Percentiles rank a stretch among this genome's conserved stretches.
These are phyloP conservation scores for Boletellus sp. DNA, from an alignment of 768 basidiomycete species.

Conservation along the genomic window DNA sequence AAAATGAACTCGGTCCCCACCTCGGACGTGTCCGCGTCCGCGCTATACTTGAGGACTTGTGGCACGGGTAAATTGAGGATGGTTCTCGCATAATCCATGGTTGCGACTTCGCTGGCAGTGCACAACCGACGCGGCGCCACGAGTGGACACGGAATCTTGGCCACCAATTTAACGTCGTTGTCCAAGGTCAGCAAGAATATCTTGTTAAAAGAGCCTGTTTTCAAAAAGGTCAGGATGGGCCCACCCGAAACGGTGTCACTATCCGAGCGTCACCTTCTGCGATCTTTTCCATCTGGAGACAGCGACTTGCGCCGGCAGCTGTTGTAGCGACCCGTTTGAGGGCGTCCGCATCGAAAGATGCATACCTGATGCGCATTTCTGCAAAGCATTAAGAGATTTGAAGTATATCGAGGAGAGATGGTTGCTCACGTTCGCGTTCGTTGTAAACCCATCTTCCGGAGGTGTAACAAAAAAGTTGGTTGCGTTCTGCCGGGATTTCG, in stretches of 20 bases:
- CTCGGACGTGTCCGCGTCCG: background rate
- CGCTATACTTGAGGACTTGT: background rate
- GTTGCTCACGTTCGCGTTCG: constrained; percentile 2
- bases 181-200: constrained; percentile 13
- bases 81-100: background rate
- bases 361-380: background rate
- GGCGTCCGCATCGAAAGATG: background rate
- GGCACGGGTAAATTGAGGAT: background rate
- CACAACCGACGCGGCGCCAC: constrained; percentile 26
- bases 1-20: background rate
- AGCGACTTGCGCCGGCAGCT: constrained; percentile 10
- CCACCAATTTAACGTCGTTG: constrained; percentile 12
- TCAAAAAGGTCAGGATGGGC: background rate
- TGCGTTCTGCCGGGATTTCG: background rate
- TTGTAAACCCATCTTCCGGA: constrained; percentile 11
- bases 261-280: constrained; percentile 4
- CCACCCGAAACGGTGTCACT: background rate
- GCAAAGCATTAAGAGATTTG: background rate
- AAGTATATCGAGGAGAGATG: too few relatives aligned
- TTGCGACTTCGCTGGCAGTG: constrained; percentile 21
- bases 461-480: constrained; percentile 1
- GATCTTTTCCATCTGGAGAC: constrained; percentile 16
- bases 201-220: constrained; percentile 10
- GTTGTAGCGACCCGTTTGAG: constrained; percentile 13
- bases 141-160: constrained; percentile 17